These are phyloP conservation scores for Microbotryomycetes sp. DNA, from an alignment of 1,284 basidiomycete species.

Conservation along the genomic window DNA sequence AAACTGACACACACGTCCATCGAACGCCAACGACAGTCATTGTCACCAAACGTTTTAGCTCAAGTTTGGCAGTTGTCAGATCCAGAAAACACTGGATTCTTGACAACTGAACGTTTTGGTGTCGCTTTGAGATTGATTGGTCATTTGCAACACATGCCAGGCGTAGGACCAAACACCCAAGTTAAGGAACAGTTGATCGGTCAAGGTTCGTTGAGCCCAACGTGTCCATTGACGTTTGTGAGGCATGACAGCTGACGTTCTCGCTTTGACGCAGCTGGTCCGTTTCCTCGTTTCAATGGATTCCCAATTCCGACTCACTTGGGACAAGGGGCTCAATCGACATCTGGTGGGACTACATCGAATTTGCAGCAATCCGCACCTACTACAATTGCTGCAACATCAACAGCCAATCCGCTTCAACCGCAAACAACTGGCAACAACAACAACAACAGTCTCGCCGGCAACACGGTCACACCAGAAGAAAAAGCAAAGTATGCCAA, in stretches of 20 bases:
- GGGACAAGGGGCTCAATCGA: slow-evolving; percentile 16
- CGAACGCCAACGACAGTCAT: slow-evolving; percentile 31
- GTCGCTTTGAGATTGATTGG: slow-evolving; percentile 83
- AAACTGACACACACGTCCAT: too few species aligned
- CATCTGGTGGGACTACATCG: too few species aligned
- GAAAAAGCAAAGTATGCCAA: slow-evolving; percentile 76
- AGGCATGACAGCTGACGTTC: slow-evolving; percentile 1
- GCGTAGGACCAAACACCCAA: slow-evolving; percentile 57
- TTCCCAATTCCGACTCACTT: slow-evolving; percentile 48
- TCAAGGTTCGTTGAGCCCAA: slow-evolving; percentile 59
- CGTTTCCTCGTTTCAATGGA: slow-evolving; percentile 72
- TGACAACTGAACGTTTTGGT: slow-evolving; percentile 77
- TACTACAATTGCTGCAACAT: too few species aligned
- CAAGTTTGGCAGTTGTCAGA: slow-evolving; percentile 93
- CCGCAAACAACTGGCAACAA: slow-evolving; percentile 41
- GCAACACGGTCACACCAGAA: slow-evolving; percentile 53
- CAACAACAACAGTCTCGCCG: slow-evolving; percentile 4
- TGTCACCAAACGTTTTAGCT: slow-evolving; percentile 69
- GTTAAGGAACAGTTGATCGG: slow-evolving; percentile 43
- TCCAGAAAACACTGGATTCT: slow-evolving; percentile 83
- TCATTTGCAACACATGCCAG: slow-evolving; percentile 76
- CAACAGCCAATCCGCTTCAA: slow-evolving; percentile 47
- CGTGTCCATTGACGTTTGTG: not conserved
- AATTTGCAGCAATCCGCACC: too few species aligned
- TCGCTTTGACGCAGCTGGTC: slow-evolving; percentile 56